These are phyloP conservation scores for Leptographium galeiforme DNA, from an alignment of 2,329 filamentous ascomycete genomes.

Conservation along the genomic window DNA sequence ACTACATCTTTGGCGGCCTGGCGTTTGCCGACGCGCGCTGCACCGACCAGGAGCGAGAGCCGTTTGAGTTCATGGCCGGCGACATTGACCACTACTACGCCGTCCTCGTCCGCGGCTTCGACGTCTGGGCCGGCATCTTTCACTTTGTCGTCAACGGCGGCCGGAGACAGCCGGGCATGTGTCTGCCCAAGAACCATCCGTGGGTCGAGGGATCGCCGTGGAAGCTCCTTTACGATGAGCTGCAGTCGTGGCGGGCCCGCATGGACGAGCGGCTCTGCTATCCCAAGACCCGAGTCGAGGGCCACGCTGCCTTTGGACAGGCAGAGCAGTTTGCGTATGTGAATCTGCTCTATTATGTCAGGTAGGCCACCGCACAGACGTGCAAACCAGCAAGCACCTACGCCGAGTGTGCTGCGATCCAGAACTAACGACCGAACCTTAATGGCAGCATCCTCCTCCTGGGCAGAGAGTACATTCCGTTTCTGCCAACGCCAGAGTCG, in stretches of 20 bases:
- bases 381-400: no score
- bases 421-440: no score
- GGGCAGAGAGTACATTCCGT: slow-evolving; percentile 29
- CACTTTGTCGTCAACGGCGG: slow-evolving; percentile 29
- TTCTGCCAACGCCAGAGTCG: slow-evolving; percentile 22
- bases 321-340: slow-evolving; percentile 28
- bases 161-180: slow-evolving; percentile 25
- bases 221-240: slow-evolving; percentile 15
- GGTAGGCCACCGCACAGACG: no score
- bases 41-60: background rate
- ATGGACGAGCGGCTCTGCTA: slow-evolving; percentile 24
- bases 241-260: slow-evolving; percentile 21
- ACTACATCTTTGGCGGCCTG: slow-evolving; percentile 23
- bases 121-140: slow-evolving; percentile 28
- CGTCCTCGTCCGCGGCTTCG: slow-evolving; percentile 26
- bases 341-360: slow-evolving; percentile 28
- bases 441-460: slow-evolving; percentile 24
- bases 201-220: slow-evolving; percentile 24
- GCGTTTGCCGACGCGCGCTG: background rate
- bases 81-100: slow-evolving; percentile 12
- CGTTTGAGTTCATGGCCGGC: background rate
- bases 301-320: slow-evolving; percentile 23
- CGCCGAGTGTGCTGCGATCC: no score
- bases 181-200: slow-evolving; percentile 23
- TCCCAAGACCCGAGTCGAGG: slow-evolving; percentile 22